Evolutionary conservation across 257 asterid genomes (phyloP).

Genomic region (Anisodus tanguticus): DNA sequence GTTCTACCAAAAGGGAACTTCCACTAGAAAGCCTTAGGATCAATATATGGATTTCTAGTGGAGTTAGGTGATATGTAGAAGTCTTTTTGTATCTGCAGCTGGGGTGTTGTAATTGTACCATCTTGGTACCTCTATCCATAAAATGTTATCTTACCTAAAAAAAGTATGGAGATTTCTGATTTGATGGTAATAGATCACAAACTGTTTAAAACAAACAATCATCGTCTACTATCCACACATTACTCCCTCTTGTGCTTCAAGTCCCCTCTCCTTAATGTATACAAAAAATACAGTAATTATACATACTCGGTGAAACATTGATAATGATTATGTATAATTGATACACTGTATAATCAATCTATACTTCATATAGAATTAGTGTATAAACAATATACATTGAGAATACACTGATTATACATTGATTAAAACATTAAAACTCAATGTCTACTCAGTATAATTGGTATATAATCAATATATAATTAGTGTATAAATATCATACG

Average conservation of each 20-base stretch:
- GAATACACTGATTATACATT: no score
- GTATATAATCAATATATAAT: background rate
- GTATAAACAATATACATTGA: no score
- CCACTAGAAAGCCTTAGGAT: background rate
- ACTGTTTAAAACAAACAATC: background rate
- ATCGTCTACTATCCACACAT: background rate
- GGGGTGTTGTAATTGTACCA: conserved; percentile 7
- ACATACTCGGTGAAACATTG: background rate
- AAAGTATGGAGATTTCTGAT: background rate
- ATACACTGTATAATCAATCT: no score
- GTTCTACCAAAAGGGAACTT: background rate
- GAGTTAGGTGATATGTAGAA: background rate
- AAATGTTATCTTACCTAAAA: background rate
- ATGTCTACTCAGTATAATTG: no score
- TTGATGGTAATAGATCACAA: background rate
- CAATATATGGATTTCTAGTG: background rate
- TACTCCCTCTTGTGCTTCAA: background rate
- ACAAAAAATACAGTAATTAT: background rate
- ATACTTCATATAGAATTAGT: no score
- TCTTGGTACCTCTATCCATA: background rate
- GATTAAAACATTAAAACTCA: no score
- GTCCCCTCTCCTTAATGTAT: background rate
- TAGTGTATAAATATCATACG: background rate
- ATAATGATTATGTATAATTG: no score
- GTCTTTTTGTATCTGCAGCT: background rate